Conservation (phyloP, 73 alveolate genomes). For the Urostyla sp. region DNA sequence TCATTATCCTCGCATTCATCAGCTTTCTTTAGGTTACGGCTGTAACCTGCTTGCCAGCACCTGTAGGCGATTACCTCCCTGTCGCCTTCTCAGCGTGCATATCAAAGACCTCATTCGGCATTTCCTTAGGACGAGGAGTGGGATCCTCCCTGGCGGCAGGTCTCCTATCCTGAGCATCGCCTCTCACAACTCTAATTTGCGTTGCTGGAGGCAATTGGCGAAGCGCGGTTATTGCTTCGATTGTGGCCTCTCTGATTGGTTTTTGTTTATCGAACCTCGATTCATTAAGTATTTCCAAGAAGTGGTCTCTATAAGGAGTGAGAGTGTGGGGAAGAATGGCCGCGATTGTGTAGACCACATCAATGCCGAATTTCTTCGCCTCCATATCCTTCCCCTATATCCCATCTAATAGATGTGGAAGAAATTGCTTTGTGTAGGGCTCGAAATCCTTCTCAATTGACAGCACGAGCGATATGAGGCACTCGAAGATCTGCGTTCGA, state of each 20-base stretch:
- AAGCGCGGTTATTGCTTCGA: slow-evolving; percentile 71
- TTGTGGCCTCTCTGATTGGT: slow-evolving; percentile 93
- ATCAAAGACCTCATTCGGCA: not conserved
- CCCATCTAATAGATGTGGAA: slow-evolving; percentile 73
- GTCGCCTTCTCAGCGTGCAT: not conserved
- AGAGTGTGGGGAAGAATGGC: slow-evolving; percentile 84
- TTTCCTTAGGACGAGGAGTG: slow-evolving; percentile 15
- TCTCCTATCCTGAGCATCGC: slow-evolving; percentile 12
- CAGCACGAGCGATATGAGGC: slow-evolving; percentile 79
- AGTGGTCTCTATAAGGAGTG: slow-evolving; percentile 80
- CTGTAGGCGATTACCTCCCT: slow-evolving; percentile 20
- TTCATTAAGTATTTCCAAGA: slow-evolving; percentile 83
- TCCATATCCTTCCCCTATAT: slow-evolving; percentile 5
- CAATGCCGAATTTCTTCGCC: slow-evolving; percentile 78
- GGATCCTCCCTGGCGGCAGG: slow-evolving; percentile 35
- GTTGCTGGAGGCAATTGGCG: slow-evolving; percentile 54
- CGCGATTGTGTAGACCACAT: slow-evolving; percentile 90
- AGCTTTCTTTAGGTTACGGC: slow-evolving; percentile 18
- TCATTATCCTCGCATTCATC: slow-evolving; percentile 31
- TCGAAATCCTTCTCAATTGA: slow-evolving; percentile 87
- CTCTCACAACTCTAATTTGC: slow-evolving; percentile 19
- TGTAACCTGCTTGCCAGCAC: slow-evolving; percentile 6
- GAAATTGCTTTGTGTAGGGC: slow-evolving; percentile 71
- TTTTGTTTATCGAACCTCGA: slow-evolving; percentile 89
- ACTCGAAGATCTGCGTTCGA: slow-evolving; percentile 80